These are phyloP conservation scores for Aspergillus bombycis DNA, from an alignment of 2,329 filamentous ascomycete genomes.

Conservation along the genomic window DNA sequence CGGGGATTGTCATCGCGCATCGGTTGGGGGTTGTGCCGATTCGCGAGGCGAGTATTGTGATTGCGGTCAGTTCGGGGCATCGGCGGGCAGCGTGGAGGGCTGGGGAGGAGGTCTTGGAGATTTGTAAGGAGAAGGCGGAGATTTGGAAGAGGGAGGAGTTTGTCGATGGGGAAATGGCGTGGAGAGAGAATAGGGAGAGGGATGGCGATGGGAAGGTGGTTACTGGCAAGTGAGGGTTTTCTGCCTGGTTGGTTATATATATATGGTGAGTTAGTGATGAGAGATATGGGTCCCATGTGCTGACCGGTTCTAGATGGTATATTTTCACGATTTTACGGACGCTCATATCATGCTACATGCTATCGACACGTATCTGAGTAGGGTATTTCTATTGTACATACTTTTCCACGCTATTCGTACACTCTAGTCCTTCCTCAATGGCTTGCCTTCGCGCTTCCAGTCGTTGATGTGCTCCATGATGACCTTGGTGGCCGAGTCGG, in stretches of 20 bases:
- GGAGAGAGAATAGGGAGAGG: slow-evolving; percentile 86
- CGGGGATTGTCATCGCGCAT: slow-evolving; percentile 79
- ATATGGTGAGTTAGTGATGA: not conserved
- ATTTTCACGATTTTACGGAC: not conserved
- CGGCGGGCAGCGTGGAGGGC: slow-evolving; percentile 82
- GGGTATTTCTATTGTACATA: slow-evolving; percentile 33
- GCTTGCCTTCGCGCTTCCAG: slow-evolving; percentile 62
- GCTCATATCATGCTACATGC: slow-evolving; percentile 3
- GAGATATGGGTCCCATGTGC: not conserved
- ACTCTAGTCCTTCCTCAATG: slow-evolving; percentile 51
- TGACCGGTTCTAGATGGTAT: not conserved
- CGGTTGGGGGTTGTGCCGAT: slow-evolving; percentile 83
- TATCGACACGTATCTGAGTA: slow-evolving; percentile 19
- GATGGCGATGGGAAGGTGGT: slow-evolving; percentile 48
- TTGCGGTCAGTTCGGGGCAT: slow-evolving; percentile 83
- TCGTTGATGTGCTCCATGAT: slow-evolving; percentile 85
- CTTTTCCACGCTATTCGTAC: slow-evolving; percentile 13
- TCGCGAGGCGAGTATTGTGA: slow-evolving; percentile 89
- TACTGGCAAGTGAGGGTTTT: not conserved
- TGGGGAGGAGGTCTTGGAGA: slow-evolving; percentile 85
- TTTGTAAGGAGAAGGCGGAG: slow-evolving; percentile 84
- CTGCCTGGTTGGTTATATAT: not conserved
- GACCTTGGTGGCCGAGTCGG: slow-evolving; percentile 78
- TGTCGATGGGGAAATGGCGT: slow-evolving; percentile 69
- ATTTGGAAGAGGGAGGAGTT: slow-evolving; percentile 96